Evolutionary conservation across 768 basidiomycete genomes (phyloP).

Genomic region (Inosperma sp.): DNA sequence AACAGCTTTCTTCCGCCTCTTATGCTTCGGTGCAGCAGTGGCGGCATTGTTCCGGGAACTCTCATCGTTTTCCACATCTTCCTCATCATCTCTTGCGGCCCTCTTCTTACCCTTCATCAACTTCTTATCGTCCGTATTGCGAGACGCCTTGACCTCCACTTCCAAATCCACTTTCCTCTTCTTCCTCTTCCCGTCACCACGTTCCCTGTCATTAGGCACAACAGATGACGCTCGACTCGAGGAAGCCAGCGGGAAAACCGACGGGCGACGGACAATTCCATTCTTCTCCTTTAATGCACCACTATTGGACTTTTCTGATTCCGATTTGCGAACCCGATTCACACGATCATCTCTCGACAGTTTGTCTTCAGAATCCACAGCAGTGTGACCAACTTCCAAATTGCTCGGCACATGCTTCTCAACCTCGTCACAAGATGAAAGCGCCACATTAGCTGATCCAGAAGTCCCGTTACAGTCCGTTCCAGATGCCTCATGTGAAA

Average conservation of each 20-base stretch:
- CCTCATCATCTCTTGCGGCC: constrained; percentile 13
- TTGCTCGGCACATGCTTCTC: no score
- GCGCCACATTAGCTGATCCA: no score
- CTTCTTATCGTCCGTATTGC: not conserved
- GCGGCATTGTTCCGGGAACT: constrained; percentile 1
- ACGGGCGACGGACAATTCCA: not conserved
- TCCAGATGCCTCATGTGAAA: no score
- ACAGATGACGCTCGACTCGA: not conserved
- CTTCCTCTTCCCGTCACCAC: constrained; percentile 13
- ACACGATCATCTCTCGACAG: not conserved
- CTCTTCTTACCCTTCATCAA: constrained; percentile 10
- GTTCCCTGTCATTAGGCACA: constrained; percentile 6
- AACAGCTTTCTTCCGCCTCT: constrained; percentile 21
- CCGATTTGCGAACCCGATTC: not conserved
- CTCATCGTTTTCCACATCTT: constrained; percentile 10
- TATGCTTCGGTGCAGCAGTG: constrained; percentile 16
- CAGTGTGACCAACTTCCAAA: no score
- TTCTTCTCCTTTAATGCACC: constrained; percentile 12
- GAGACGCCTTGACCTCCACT: constrained; percentile 5
- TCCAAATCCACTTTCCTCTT: constrained; percentile 15
- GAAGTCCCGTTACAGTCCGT: no score
- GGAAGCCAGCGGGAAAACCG: not conserved
- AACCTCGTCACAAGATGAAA: no score
- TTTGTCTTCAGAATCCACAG: no score
- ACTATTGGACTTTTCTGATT: not conserved